phyloP scores from a whole-genome alignment of 2,329 filamentous ascomycete genomes.

The Fusarium sp. region DNA sequence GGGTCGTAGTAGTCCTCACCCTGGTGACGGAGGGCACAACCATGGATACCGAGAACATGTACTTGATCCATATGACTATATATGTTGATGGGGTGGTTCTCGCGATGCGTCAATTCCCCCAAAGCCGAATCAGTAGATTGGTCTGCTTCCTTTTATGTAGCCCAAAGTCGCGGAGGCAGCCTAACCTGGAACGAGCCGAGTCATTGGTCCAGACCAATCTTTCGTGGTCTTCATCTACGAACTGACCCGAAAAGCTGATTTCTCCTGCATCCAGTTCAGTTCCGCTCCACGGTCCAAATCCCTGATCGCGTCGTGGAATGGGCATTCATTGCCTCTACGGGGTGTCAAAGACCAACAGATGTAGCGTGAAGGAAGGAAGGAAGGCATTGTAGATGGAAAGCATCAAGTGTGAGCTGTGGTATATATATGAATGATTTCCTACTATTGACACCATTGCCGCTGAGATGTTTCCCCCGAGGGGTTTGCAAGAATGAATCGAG shows the following conservation, averaged over 20 bases:
- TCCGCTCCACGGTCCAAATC: neutral
- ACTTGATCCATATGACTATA: neutral
- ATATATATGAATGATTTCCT: neutral
- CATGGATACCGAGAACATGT: neutral
- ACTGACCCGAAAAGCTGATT: neutral
- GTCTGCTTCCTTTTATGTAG: neutral
- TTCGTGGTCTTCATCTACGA: neutral
- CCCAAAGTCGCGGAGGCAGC: neutral
- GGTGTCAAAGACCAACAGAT: neutral
- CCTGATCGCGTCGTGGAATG: neutral
- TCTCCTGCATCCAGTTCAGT: neutral
- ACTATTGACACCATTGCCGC: neutral
- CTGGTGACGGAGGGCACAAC: neutral
- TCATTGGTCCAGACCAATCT: neutral
- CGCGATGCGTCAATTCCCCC: neutral
- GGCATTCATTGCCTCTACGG: neutral
- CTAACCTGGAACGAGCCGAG: neutral
- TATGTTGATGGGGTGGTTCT: neutral
- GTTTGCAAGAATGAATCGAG: neutral
- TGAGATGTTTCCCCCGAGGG: neutral
- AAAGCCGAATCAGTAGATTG: neutral
- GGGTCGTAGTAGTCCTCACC: neutral
- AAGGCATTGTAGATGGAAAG: neutral
- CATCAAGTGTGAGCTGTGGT: neutral
- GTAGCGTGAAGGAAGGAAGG: neutral